These are phyloP conservation scores for Scheffersomyces cryptocercus DNA, from an alignment of 1,139 yeast species.

Conservation along the genomic window DNA sequence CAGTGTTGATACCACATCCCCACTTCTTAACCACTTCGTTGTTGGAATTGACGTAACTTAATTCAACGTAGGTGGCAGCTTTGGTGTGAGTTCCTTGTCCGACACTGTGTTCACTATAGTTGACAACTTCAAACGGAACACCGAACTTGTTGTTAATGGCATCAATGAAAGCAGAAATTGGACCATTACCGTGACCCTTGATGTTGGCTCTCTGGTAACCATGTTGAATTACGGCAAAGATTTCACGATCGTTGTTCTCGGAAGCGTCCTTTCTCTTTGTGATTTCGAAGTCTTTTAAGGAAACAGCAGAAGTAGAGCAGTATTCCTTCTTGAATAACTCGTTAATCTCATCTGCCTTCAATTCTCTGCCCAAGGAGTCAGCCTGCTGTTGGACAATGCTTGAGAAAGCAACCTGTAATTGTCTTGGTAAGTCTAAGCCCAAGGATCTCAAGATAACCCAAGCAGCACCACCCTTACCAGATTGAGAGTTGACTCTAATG, in stretches of 20 bases:
- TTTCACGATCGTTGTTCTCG: constrained; percentile 27
- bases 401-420: constrained; percentile 45
- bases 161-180: constrained; percentile 48
- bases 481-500: constrained; percentile 51
- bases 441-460: constrained; percentile 50
- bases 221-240: constrained; percentile 14
- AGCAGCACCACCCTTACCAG: constrained; percentile 54
- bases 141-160: constrained; percentile 39
- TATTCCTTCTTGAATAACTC: constrained; percentile 40
- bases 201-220: constrained; percentile 27
- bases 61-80: constrained; percentile 51
- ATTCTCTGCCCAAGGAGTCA: constrained; percentile 45
- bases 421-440: constrained; percentile 50
- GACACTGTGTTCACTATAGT: constrained; percentile 46
- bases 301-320: constrained; percentile 24
- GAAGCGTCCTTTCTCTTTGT: constrained; percentile 21
- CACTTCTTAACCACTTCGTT: constrained; percentile 33
- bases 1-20: constrained; percentile 51
- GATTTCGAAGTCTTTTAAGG: constrained; percentile 37
- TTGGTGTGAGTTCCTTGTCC: constrained; percentile 45
- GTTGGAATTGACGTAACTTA: constrained; percentile 28
- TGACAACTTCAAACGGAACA: constrained; percentile 39
- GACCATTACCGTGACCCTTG: constrained; percentile 47
- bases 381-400: constrained; percentile 42
- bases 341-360: constrained; percentile 43